Evolutionary conservation across 1,284 basidiomycete genomes (phyloP).

Genomic region (Schizophyllum amplum): DNA sequence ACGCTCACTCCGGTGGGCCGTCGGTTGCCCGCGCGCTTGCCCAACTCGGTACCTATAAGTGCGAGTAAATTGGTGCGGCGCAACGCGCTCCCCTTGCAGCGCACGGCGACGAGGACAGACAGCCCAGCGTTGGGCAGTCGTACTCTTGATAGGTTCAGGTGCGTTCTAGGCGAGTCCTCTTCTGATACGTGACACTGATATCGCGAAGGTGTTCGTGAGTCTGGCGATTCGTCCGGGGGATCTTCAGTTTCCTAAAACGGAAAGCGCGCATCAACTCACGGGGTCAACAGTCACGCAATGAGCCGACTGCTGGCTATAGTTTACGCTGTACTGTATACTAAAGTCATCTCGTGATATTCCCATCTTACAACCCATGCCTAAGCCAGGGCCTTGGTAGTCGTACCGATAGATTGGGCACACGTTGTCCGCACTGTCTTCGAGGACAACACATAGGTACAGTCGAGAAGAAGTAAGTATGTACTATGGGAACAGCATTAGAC

Average conservation of each 20-base stretch:
- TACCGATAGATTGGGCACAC: not conserved
- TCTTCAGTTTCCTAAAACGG: not conserved
- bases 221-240: too few relatives aligned
- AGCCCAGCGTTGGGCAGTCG: not conserved
- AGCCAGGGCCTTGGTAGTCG: not conserved
- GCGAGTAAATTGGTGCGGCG: not conserved
- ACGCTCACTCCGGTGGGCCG: conserved; percentile 34
- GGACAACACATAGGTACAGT: too few relatives aligned
- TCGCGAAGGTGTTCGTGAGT: too few relatives aligned
- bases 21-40: conserved; percentile 13
- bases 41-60: not conserved
- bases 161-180: not conserved
- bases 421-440: not conserved
- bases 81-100: not conserved
- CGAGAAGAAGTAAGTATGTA: too few relatives aligned
- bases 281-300: too few relatives aligned
- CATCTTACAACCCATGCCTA: too few relatives aligned
- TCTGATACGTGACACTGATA: too few relatives aligned
- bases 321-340: too few relatives aligned
- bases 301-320: too few relatives aligned
- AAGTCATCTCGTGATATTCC: too few relatives aligned
- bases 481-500: not conserved
- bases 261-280: not conserved
- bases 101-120: not conserved
- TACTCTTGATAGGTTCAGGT: not conserved